Percentiles rank a stretch among this genome's conserved stretches.
phyloP scores from a whole-genome alignment of 2,329 filamentous ascomycete species.

The Xylaria sp. region DNA sequence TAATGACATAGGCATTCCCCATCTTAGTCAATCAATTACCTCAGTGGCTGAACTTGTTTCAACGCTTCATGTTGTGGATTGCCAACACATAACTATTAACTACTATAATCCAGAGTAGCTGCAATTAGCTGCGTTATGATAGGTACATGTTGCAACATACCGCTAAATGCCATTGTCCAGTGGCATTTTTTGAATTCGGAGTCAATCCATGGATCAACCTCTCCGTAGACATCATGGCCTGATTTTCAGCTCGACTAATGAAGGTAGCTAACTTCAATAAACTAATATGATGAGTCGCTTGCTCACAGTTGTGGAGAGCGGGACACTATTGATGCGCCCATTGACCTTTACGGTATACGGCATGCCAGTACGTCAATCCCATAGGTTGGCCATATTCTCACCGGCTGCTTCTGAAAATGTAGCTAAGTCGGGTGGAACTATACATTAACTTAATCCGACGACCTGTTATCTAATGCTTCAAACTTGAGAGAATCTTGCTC shows the following conservation, averaged over 20 bases:
- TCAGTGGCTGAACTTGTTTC: neutral
- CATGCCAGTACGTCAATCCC: neutral
- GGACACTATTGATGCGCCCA: constrained; percentile 22
- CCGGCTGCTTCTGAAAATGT: neutral
- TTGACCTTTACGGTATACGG: neutral
- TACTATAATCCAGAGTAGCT: neutral
- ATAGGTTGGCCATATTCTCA: neutral
- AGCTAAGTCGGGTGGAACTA: neutral
- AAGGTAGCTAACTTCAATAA: neutral
- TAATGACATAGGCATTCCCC: neutral
- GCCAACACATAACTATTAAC: constrained; percentile 7
- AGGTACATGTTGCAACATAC: constrained; percentile 6
- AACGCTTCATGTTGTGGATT: neutral
- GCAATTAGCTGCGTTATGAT: neutral
- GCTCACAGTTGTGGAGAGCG: constrained; percentile 8
- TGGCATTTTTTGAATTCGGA: neutral
- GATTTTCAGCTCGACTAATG: constrained; percentile 5
- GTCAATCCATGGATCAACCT: neutral
- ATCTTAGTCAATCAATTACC: neutral
- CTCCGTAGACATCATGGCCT: neutral
- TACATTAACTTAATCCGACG: neutral
- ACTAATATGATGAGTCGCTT: neutral
- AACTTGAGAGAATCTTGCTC: neutral
- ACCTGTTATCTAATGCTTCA: neutral
- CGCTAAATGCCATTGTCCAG: neutral